Evolutionary conservation across 2,329 filamentous ascomycete species (phyloP).

Genomic region (Penicillium concentricum): DNA sequence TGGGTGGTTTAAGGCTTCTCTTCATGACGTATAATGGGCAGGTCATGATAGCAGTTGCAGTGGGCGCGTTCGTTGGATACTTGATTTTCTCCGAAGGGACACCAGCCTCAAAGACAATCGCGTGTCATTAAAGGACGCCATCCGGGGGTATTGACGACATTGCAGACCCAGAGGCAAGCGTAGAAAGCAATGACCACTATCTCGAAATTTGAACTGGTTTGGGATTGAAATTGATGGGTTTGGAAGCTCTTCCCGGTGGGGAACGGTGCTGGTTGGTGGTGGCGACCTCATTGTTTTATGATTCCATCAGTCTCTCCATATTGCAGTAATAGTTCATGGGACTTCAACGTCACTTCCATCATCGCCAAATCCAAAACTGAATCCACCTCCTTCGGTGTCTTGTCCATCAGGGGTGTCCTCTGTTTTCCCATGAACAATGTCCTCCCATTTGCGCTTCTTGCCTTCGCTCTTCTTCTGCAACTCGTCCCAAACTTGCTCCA

Average conservation of each 20-base stretch:
- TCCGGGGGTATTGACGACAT: neutral
- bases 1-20: constrained; percentile 69
- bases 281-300: neutral
- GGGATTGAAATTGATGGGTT: neutral
- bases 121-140: constrained; percentile 70
- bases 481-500: constrained; percentile 64
- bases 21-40: constrained; percentile 99
- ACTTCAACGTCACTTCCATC: constrained; percentile 56
- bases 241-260: neutral
- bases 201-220: neutral
- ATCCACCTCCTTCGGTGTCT: constrained; percentile 47
- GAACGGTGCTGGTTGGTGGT: neutral
- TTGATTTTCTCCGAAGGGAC: constrained; percentile 72
- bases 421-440: constrained; percentile 61
- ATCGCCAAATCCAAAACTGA: constrained; percentile 65
- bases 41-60: constrained; percentile 88
- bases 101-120: constrained; percentile 76
- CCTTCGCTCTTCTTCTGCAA: constrained; percentile 61
- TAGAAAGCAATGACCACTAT: neutral
- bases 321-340: constrained; percentile 31
- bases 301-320: neutral
- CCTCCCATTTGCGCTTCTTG: constrained; percentile 85
- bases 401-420: constrained; percentile 30
- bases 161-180: neutral
- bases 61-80: constrained; percentile 88